phyloP scores from a whole-genome alignment of 768 basidiomycete genomes.

The Russula brevipes region DNA sequence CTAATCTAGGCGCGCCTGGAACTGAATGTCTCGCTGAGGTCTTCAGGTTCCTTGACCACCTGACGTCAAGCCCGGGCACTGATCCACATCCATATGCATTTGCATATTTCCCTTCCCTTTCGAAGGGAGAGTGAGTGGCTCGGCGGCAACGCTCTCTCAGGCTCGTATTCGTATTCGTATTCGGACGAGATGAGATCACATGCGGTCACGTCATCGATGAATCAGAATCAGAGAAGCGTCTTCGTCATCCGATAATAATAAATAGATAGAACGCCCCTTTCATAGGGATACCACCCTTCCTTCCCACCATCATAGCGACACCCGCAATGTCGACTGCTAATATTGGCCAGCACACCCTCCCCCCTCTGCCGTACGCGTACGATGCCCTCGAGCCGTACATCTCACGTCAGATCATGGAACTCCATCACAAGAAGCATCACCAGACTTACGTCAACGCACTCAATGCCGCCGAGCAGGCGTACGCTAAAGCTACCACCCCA shows the following conservation, averaged over 20 bases:
- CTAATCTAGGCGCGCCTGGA: background rate
- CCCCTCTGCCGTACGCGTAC: constrained; percentile 72
- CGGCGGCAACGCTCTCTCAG: no score
- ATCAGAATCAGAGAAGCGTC: background rate
- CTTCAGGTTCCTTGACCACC: background rate
- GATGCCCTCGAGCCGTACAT: constrained; percentile 94
- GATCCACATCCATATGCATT: background rate
- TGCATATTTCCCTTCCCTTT: no score
- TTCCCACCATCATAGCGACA: background rate
- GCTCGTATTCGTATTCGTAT: background rate
- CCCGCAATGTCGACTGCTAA: constrained; percentile 28
- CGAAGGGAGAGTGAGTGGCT: no score
- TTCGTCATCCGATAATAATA: constrained; percentile 14
- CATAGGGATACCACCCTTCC: background rate
- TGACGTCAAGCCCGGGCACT: background rate
- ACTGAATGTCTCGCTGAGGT: no score
- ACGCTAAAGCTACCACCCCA: constrained; percentile 61
- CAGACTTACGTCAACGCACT: constrained; percentile 91
- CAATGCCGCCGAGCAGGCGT: constrained; percentile 81
- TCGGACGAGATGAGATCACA: constrained; percentile 6
- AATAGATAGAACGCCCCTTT: constrained; percentile 16
- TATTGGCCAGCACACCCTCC: constrained; percentile 45
- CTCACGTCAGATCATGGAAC: constrained; percentile 84
- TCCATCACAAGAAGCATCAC: constrained; percentile 94
- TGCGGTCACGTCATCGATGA: constrained; percentile 12